Evolutionary conservation across 352 stramenopile species (phyloP), one percentile per base, ranked within the genome.

Genomic region (Phytophthora pseudosyringae): DNA sequence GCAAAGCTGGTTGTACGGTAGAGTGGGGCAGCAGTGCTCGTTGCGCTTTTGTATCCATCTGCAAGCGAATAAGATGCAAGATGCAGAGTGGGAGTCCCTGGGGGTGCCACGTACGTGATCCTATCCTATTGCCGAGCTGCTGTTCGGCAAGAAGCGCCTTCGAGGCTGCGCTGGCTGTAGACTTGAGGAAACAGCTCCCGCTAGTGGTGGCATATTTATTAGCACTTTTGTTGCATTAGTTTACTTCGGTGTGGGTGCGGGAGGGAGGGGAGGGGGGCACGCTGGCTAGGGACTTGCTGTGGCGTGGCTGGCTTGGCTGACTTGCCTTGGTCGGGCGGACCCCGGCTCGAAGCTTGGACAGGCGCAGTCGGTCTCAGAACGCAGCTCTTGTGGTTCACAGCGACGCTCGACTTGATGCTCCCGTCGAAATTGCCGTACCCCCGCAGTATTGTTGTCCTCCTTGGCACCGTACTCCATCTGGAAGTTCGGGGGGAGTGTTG

Each of bases 21-120:
- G 10, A 13, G 16, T 43, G 21, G 10, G 11, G 13, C 44, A 29
- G 7, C 21, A 21, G 40, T 18, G 26, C 28, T 49, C 11, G 16
- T 7, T 50, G 32, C 43, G 28, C 10, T 48, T 59, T 54, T 52
- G 50, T 55, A 66, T 39, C 58, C 48, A 67, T 56, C 33, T 36
- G 28, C 4, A 21, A 21, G 9, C 11, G 54, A 69, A 59, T 69
- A 69, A 69, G 61, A 69, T 59, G 35, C 65, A 69, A 69, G 61
- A 69, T 59, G 35, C 21, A 59, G 16, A 62, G 48, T 67, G 43
- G 63, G 47, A 71, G 39, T n/a, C 16, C 13, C 12, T 45, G 28
- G n/a, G n/a, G 26, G 29, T 43, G 51, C 52, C 56, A 67, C 48
- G 56, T 62, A 71, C 57, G 56, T 69, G 38, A 39, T 32, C 28